Conservation (phyloP, 768 basidiomycete genomes). For the Rhodotorula taiwanensis region DNA sequence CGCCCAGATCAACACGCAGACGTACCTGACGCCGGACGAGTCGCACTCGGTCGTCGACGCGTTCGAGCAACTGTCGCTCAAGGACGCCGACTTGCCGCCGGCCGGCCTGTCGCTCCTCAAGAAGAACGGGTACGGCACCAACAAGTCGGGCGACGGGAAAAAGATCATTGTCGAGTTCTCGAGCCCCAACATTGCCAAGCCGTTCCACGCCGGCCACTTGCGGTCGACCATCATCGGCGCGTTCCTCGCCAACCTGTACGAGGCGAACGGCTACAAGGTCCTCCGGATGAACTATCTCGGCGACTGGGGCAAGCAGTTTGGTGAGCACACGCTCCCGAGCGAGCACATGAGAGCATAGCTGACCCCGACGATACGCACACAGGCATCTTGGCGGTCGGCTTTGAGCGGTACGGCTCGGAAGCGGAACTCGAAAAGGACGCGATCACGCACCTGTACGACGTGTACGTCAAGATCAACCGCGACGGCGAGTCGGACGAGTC, state of each 20-base stretch:
- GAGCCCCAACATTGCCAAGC: conserved; percentile 94
- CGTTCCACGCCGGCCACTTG: conserved; percentile 94
- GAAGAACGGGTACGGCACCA: conserved; percentile 65
- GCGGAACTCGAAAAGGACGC: conserved; percentile 77
- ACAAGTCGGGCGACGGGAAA: conserved; percentile 69
- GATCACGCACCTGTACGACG: conserved; percentile 87
- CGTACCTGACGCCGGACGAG: conserved; percentile 55
- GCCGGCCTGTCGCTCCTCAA: conserved; percentile 20
- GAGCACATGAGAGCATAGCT: background rate
- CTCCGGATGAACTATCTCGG: conserved; percentile 86
- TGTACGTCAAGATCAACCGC: conserved; percentile 89
- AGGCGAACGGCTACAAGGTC: conserved; percentile 89
- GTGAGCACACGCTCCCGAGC: conserved; percentile 33
- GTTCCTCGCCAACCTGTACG: conserved; percentile 83
- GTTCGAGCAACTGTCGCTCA: conserved; percentile 34
- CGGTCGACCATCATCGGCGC: conserved; percentile 99
- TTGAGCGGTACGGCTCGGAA: conserved; percentile 77
- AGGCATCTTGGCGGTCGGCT: conserved; percentile 82
- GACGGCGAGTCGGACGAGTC: conserved; percentile 48
- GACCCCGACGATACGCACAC: conserved; percentile 45
- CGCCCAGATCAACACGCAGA: conserved; percentile 65
- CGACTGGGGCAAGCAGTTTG: conserved; percentile 95
- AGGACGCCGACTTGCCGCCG: conserved; percentile 15
- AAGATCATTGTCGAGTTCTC: conserved; percentile 84
- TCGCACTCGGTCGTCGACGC: conserved; percentile 43